A percentile compares a stretch with the other conserved stretches of the same genome.
Conservation (phyloP, 1,284 basidiomycete genomes). For the Ustilago nuda region DNA sequence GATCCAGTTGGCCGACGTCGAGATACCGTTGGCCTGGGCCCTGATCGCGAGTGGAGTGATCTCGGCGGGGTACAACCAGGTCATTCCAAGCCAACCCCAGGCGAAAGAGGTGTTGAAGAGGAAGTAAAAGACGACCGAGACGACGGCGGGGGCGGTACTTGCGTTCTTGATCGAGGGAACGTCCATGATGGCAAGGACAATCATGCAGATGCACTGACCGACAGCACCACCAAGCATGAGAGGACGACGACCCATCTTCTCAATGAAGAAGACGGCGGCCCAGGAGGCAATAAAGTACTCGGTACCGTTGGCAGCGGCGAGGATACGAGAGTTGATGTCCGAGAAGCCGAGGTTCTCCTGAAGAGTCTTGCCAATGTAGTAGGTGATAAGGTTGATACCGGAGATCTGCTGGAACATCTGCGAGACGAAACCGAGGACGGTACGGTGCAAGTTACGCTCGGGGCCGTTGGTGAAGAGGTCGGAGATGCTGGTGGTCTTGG, state of each 20-base stretch:
- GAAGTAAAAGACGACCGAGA: slow-evolving; percentile 63
- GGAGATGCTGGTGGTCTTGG: slow-evolving; percentile 35
- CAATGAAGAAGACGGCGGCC: slow-evolving; percentile 65
- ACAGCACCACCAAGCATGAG: slow-evolving; percentile 63
- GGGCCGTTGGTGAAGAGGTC: slow-evolving; percentile 65
- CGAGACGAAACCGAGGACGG: slow-evolving; percentile 59
- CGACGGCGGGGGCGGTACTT: slow-evolving; percentile 37
- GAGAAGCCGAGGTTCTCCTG: slow-evolving; percentile 60
- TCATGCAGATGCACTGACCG: slow-evolving; percentile 63
- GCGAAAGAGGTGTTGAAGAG: slow-evolving; percentile 68
- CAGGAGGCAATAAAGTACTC: slow-evolving; percentile 68
- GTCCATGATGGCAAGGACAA: slow-evolving; percentile 50
- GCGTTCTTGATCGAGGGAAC: slow-evolving; percentile 25
- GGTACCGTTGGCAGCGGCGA: slow-evolving; percentile 66
- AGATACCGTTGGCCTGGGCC: slow-evolving; percentile 64
- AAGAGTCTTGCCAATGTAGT: slow-evolving; percentile 67
- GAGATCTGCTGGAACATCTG: slow-evolving; percentile 68
- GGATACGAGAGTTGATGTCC: slow-evolving; percentile 59
- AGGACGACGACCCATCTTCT: slow-evolving; percentile 62
- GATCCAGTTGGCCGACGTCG: slow-evolving; percentile 62
- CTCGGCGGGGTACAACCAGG: slow-evolving; percentile 68
- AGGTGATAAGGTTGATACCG: slow-evolving; percentile 67
- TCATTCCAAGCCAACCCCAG: slow-evolving; percentile 68
- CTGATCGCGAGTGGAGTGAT: slow-evolving; percentile 65
- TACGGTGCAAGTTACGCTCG: slow-evolving; percentile 66